Evolutionary conservation across 371 early-diverging fungal species (phyloP).

Genomic region (Zancudomyces culisetae): DNA sequence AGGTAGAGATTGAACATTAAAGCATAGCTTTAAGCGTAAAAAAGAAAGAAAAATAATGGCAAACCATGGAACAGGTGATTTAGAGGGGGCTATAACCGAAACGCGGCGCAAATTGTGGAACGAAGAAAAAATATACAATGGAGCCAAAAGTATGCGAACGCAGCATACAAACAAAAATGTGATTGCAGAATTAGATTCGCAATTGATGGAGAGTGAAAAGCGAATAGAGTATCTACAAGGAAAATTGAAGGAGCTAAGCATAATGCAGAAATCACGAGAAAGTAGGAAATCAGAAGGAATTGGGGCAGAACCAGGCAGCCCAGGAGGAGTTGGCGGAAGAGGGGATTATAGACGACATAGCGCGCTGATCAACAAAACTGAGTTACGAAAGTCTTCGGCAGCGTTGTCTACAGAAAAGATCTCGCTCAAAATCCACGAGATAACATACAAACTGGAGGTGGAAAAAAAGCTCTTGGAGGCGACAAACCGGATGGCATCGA

Average conservation of each 20-base stretch:
- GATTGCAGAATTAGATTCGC: slow-evolving; percentile 53
- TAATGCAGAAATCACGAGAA: slow-evolving; percentile 26
- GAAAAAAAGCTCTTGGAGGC: slow-evolving; percentile 74
- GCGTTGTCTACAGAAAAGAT: slow-evolving; percentile 66
- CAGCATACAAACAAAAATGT: slow-evolving; percentile 46
- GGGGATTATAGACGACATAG: background rate
- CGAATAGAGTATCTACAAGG: slow-evolving; percentile 59
- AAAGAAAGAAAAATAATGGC: background rate
- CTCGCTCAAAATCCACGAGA: slow-evolving; percentile 61
- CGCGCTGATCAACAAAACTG: slow-evolving; percentile 20
- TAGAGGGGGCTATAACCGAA: slow-evolving; percentile 25
- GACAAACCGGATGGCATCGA: slow-evolving; percentile 30
- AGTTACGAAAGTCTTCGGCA: slow-evolving; percentile 51
- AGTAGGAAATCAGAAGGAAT: slow-evolving; percentile 9
- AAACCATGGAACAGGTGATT: slow-evolving; percentile 5
- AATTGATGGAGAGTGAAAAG: slow-evolving; percentile 55
- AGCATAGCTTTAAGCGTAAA: too few relatives aligned
- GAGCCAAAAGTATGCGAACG: slow-evolving; percentile 43
- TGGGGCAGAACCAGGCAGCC: too few relatives aligned
- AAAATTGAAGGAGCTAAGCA: slow-evolving; percentile 25
- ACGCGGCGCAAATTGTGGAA: slow-evolving; percentile 32
- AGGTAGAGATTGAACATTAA: too few relatives aligned
- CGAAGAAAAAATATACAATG: slow-evolving; percentile 43
- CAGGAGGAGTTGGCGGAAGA: too few relatives aligned
- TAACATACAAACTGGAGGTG: slow-evolving; percentile 69